These are phyloP conservation scores for Phytophthora hybrid DNA, from an alignment of 352 stramenopile genomes.

Conservation along the genomic window DNA sequence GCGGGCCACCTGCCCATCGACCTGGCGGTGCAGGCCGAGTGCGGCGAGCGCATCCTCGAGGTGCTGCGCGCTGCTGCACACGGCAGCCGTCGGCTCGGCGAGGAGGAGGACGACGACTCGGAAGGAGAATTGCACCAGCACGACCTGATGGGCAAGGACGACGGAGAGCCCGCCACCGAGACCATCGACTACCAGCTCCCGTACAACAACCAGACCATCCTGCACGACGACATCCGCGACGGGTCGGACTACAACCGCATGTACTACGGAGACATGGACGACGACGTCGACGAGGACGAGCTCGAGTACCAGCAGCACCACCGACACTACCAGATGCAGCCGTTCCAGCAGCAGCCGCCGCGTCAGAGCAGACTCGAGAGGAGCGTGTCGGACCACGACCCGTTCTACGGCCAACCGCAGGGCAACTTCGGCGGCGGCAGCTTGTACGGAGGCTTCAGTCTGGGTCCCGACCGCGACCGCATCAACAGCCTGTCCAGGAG, in stretches of 20 bases:
- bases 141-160: constrained; percentile 38
- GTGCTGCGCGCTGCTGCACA: constrained; percentile 66
- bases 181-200: constrained; percentile 52
- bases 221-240: constrained; percentile 43
- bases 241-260: constrained; percentile 45
- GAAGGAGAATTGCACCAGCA: constrained; percentile 38
- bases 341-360: constrained; percentile 31
- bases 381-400: constrained; percentile 42
- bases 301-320: constrained; percentile 50
- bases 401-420: constrained; percentile 32
- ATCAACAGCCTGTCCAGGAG: constrained; percentile 34
- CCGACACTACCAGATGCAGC: constrained; percentile 41
- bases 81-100: constrained; percentile 39
- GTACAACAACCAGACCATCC: constrained; percentile 51
- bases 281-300: constrained; percentile 45
- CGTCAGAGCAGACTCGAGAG: constrained; percentile 31
- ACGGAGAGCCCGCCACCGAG: constrained; percentile 46
- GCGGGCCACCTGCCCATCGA: constrained; percentile 81
- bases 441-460: constrained; percentile 37
- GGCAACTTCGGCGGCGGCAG: constrained; percentile 27
- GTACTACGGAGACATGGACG: constrained; percentile 46
- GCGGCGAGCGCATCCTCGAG: constrained; percentile 76
- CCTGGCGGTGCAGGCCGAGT: constrained; percentile 78
- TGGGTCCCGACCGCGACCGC: constrained; percentile 18
- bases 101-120: neutral